phyloP scores from a whole-genome alignment of 2,329 filamentous ascomycete species.

The Plenodomus lindquistii region DNA sequence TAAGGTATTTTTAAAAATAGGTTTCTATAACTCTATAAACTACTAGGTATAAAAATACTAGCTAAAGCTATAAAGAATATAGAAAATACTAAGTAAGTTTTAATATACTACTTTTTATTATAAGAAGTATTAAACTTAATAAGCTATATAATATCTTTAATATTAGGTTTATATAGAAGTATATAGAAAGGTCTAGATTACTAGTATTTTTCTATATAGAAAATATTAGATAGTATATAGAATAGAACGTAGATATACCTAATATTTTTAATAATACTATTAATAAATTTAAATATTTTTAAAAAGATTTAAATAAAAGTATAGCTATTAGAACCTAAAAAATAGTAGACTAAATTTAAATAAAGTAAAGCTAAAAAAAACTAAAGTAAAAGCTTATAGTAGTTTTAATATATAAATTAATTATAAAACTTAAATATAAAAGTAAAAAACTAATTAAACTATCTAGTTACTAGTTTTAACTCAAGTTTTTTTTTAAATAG shows the following conservation, averaged over 20 bases:
- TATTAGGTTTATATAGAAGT: constrained; percentile 13
- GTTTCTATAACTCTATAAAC: no score
- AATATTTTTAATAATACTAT: constrained; percentile 30
- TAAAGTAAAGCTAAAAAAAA: constrained; percentile 52
- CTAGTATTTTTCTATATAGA: constrained; percentile 16
- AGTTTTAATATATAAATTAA: constrained; percentile 30
- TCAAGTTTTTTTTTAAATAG: constrained; percentile 52
- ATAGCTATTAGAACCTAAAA: constrained; percentile 16
- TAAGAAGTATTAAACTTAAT: constrained; percentile 49
- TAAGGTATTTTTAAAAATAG: no score
- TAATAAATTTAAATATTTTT: constrained; percentile 16
- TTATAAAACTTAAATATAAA: constrained; percentile 3
- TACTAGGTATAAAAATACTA: no score
- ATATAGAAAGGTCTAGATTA: constrained; percentile 16
- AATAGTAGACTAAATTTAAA: constrained; percentile 44
- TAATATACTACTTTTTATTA: constrained; percentile 48
- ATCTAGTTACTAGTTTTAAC: constrained; percentile 48
- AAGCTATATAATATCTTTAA: constrained; percentile 28
- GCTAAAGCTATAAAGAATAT: no score
- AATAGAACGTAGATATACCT: no score
- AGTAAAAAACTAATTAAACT: constrained; percentile 46
- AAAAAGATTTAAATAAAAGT: constrained; percentile 18
- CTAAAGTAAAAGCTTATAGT: constrained; percentile 51
- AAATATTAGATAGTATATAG: constrained; percentile 36
- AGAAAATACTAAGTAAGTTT: constrained; percentile 49